A percentile compares a stretch with the other conserved stretches of the same genome.
phyloP scores from a whole-genome alignment of 805 yeast species.

The Saccharomyces jurei region DNA sequence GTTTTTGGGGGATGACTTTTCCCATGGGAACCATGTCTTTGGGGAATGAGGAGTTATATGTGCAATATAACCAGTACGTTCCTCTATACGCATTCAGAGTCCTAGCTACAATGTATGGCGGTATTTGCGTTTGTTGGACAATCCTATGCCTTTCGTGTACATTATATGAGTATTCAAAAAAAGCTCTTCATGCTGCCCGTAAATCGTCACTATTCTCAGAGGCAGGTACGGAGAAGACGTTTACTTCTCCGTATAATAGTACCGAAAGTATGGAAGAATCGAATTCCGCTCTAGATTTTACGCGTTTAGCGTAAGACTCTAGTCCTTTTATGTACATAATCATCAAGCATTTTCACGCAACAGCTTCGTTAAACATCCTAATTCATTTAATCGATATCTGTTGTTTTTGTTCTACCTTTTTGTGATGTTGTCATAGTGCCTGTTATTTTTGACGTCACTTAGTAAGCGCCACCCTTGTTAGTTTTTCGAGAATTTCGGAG shows the following conservation, averaged over 20 bases:
- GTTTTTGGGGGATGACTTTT: conserved; percentile 84
- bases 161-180: not conserved
- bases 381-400: not conserved
- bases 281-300: not conserved
- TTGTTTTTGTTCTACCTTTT: not conserved
- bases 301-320: not conserved
- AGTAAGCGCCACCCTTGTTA: not conserved
- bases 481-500: not conserved
- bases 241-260: not conserved
- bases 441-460: not conserved
- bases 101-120: conserved; percentile 53
- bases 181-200: not conserved
- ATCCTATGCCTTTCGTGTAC: conserved; percentile 32
- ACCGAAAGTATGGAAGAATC: not conserved
- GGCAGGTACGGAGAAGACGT: not conserved
- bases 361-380: not conserved
- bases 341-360: not conserved
- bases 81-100: conserved; percentile 51
- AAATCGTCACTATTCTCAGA: not conserved
- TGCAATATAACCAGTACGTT: conserved; percentile 32
- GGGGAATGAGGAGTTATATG: conserved; percentile 46
- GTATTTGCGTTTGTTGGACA: conserved; percentile 40
- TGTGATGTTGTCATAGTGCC: not conserved
- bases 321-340: not conserved
- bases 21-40: conserved; percentile 79